Evolutionary conservation across 148 eudicot genomes (phyloP).

Genomic region (Euryodendron excelsum): DNA sequence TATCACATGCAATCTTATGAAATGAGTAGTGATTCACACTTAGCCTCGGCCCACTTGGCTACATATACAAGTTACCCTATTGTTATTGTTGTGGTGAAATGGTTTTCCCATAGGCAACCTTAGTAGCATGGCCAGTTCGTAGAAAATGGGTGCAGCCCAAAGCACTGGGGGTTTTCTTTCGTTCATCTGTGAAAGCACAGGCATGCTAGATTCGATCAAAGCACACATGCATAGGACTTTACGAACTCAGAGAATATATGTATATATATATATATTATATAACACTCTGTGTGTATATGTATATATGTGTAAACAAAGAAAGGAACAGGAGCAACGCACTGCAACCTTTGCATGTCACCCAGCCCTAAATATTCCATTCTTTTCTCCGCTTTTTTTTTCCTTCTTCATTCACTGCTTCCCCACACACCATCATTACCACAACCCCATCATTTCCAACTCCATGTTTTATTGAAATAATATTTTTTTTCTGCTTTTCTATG

Average conservation of each 20-base stretch:
- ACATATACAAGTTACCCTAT: no score
- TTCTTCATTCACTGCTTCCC: neutral
- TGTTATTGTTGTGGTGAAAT: no score
- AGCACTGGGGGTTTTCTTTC: neutral
- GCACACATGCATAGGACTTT: neutral
- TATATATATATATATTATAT: no score
- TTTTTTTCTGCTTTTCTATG: neutral
- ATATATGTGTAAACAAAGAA: neutral
- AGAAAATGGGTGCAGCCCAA: no score
- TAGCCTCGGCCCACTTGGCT: no score
- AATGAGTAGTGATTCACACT: no score
- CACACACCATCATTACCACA: conserved; percentile 7
- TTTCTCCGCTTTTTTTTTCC: neutral
- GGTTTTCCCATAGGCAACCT: no score
- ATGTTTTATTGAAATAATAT: neutral
- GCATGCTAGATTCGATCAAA: neutral
- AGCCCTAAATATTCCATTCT: conserved; percentile 33
- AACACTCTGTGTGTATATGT: neutral
- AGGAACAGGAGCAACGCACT: neutral
- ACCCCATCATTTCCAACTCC: conserved; percentile 17
- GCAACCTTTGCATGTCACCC: conserved; percentile 29
- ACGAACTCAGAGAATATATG: neutral
- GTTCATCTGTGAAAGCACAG: neutral
- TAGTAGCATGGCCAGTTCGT: neutral
- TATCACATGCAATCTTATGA: no score